Base-by-base conservation (phyloP, 371 early-diverging fungal species). In the Rhizomucor pusillus region DNA sequence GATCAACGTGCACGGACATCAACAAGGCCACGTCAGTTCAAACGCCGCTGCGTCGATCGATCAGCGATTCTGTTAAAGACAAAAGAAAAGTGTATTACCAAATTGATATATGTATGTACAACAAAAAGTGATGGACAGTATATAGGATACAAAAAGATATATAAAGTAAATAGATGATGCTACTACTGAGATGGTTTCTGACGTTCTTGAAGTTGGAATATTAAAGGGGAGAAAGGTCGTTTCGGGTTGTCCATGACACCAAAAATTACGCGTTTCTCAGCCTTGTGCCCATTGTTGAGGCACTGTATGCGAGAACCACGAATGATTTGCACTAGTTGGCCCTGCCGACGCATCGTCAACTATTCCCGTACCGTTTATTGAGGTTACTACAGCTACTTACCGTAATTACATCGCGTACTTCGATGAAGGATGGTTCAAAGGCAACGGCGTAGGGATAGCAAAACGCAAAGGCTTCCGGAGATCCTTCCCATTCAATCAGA, bases 241-340 rank as follows among this genome's bases (percentile, higher is more conserved):
- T 49, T 24, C 23, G 65, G 60, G 52, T 68, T 67, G n/a, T 55
- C 36, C 71, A 71, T 76, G 22, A 65, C 60, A n/a, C 73, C 73
- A 58, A 67, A 69, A 9, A 77, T 69, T 1, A 60, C 43, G 2
- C 69, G 61, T n/a, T 64, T 48, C 47, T 71, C 73, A 23, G 71
- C 63, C 41, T 80, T 77, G 43, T 74, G 69, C 19, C 73, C 73
- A 47, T 66, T 71, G 20, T 73, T 78, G 20, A 87, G 54, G 51
- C 80, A 84, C 19, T 75, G 77, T 23, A 84, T 73, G 41, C 80
- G 70, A 19, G 69, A 67, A 1, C 84, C 84, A 12, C 73, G 81
- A 52, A 87, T 84, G 18, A 87, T 77, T 63, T 87, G 88, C 23
- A 80, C 84, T 47, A 87, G 68, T 12, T 75, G 66, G 23, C 88